These are phyloP conservation scores for Sclerotinia borealis DNA, from an alignment of 2,329 filamentous ascomycete genomes.

Conservation along the genomic window DNA sequence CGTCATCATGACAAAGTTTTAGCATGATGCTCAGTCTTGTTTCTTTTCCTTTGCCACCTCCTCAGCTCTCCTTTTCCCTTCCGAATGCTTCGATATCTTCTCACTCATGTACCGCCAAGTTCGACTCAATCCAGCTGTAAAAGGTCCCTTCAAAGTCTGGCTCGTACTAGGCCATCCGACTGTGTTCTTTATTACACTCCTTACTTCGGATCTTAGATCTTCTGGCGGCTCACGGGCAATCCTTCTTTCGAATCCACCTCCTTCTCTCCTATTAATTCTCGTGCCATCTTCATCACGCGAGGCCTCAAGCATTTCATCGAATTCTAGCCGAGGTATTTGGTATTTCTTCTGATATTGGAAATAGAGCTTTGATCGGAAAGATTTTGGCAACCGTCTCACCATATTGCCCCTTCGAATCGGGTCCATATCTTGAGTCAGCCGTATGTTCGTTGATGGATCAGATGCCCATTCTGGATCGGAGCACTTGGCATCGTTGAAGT, in stretches of 20 bases:
- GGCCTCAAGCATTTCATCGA: slow-evolving; percentile 76
- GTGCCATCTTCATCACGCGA: slow-evolving; percentile 63
- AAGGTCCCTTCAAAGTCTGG: slow-evolving; percentile 76
- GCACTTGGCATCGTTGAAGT: slow-evolving; percentile 62
- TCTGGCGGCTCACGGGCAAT: slow-evolving; percentile 66
- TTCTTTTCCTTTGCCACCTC: slow-evolving; percentile 5
- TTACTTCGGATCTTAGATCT: slow-evolving; percentile 65
- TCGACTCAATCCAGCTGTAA: slow-evolving; percentile 69
- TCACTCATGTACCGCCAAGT: slow-evolving; percentile 74
- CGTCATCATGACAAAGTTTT: neutral
- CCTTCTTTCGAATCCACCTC: slow-evolving; percentile 77
- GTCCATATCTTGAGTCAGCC: slow-evolving; percentile 85
- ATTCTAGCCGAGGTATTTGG: slow-evolving; percentile 75
- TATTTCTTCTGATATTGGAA: slow-evolving; percentile 93
- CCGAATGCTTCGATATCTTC: slow-evolving; percentile 62
- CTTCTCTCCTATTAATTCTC: slow-evolving; percentile 66
- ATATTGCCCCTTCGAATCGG: slow-evolving; percentile 88
- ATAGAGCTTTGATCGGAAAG: slow-evolving; percentile 85
- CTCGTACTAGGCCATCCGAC: slow-evolving; percentile 87
- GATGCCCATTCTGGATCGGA: slow-evolving; percentile 55
- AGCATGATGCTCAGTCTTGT: neutral
- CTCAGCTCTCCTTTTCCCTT: slow-evolving; percentile 29
- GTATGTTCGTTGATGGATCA: slow-evolving; percentile 57
- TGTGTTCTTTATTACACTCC: slow-evolving; percentile 75
- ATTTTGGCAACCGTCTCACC: slow-evolving; percentile 81